Evolutionary conservation across 1,284 basidiomycete genomes (phyloP), one percentile per base, ranked within the genome.

Genomic region (Trametes hirsuta): DNA sequence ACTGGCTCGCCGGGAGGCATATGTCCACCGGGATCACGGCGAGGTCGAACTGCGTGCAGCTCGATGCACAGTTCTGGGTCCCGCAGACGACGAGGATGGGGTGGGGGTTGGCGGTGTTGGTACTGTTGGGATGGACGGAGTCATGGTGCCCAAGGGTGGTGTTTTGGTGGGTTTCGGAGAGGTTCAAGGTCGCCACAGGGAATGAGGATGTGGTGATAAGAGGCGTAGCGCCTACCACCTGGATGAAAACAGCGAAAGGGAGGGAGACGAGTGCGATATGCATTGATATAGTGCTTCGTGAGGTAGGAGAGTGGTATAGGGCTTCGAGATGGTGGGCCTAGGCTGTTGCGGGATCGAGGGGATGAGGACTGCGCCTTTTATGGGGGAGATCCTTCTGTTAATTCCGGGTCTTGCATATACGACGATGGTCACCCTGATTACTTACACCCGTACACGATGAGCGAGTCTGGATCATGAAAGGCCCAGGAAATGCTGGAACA

Each of bases 71-170:
- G 37, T 25, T 30, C 3, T 4, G 6, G 22, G 4, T 40, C 4
- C 34, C 6, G 37, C 58, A 60, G 18, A 54, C 21, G 21, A 55
- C 9, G n/a, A 60, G 42, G 25, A 11, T 21, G 12, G 58, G 48
- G 6, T 47, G 58, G 58, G 55, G 50, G 18, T 34, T 34, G 30
- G 14, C n/a, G 34, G 21, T 30, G 12, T 41, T 21, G 3, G 22
- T 9, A 22, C 37, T 37, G 39, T 25, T 22, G 40, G 30, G 30
- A 30, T 8, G 30, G 4, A 30, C 12, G 24, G 50, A 14, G 40
- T 35, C 48, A 34, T 14, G 14, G 18, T 22, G 24, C 3, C 39
- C n/a, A 21, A 36, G 11, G 22, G 58, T 60, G 21, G 6, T 14
- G 52, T 40, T 39, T 10, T 21, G 10, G 46, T 34, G 52, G 24